Conservation (phyloP, 257 asterid genomes). For the Paulownia fortunei region DNA sequence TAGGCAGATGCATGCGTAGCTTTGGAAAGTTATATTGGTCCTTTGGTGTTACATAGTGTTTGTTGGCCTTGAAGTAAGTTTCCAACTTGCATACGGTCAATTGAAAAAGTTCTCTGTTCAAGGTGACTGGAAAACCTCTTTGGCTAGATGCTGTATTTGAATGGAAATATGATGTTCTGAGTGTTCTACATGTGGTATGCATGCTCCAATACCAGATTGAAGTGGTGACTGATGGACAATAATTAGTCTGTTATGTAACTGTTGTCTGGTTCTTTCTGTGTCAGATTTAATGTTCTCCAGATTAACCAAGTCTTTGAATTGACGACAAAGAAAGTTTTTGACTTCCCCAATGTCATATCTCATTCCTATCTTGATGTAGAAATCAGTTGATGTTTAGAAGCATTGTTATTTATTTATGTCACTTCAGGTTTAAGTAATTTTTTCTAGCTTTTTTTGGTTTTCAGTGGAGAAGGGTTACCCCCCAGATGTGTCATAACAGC, state of each 20-base stretch:
- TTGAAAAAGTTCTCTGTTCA: too few species aligned
- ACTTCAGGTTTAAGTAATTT: neutral
- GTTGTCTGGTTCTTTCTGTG: too few species aligned
- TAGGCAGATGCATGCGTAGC: too few species aligned
- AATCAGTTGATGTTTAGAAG: conserved; percentile 15
- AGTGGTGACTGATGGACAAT: neutral
- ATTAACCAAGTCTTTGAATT: too few species aligned
- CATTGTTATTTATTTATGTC: neutral
- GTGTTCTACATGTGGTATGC: neutral
- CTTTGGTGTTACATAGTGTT: too few species aligned
- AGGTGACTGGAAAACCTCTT: too few species aligned
- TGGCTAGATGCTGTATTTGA: too few species aligned
- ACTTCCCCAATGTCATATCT: neutral
- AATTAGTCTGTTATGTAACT: neutral
- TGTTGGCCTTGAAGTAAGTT: too few species aligned
- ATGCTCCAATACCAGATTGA: conserved; percentile 1
- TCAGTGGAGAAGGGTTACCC: neutral
- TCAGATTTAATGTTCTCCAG: neutral
- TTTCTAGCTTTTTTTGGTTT: neutral
- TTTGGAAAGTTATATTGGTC: too few species aligned
- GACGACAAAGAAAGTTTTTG: neutral
- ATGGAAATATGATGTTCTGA: neutral
- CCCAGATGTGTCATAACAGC: neutral
- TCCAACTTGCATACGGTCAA: too few species aligned
- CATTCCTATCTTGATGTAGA: conserved; percentile 15